Evolutionary conservation across 441 rosid species (phyloP).

Genomic region (Viola pubescens): DNA sequence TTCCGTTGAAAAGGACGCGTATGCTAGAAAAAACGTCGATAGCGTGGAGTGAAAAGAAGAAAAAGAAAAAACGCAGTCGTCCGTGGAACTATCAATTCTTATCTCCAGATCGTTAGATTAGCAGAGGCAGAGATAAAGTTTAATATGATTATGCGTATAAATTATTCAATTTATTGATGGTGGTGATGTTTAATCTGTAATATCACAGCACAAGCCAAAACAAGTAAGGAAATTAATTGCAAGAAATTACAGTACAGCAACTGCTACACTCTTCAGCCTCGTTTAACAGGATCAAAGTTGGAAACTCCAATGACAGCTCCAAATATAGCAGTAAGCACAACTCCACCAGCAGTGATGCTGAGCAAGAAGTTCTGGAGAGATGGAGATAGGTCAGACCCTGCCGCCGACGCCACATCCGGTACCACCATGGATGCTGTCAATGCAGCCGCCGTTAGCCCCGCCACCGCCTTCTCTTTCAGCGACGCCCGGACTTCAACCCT

Average conservation of each 20-base stretch:
- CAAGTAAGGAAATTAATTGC: not conserved
- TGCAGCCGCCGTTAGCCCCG: conserved; percentile 34
- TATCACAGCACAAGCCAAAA: too few relatives aligned
- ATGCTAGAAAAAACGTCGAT: too few relatives aligned
- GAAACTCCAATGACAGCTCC: conserved; percentile 41
- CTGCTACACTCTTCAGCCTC: conserved; percentile 17
- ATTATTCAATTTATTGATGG: too few relatives aligned
- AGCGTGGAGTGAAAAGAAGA: too few relatives aligned
- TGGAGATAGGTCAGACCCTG: conserved; percentile 25
- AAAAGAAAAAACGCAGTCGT: too few relatives aligned
- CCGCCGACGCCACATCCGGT: conserved; percentile 34
- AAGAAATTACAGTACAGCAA: conserved; percentile 2
- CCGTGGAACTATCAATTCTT: too few relatives aligned
- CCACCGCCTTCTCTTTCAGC: conserved; percentile 33
- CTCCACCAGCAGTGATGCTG: conserved; percentile 38
- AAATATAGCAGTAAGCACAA: conserved; percentile 23
- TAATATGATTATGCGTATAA: too few relatives aligned
- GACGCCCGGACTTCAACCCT: conserved; percentile 28
- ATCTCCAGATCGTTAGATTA: too few relatives aligned
- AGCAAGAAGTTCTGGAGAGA: conserved; percentile 50
- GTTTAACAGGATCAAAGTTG: conserved; percentile 47
- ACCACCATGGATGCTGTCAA: conserved; percentile 30
- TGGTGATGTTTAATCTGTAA: too few relatives aligned
- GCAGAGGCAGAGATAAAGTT: too few relatives aligned
- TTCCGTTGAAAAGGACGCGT: too few relatives aligned